Base-by-base conservation (phyloP, 805 yeast genomes). In the Schwanniomyces yamadae region DNA sequence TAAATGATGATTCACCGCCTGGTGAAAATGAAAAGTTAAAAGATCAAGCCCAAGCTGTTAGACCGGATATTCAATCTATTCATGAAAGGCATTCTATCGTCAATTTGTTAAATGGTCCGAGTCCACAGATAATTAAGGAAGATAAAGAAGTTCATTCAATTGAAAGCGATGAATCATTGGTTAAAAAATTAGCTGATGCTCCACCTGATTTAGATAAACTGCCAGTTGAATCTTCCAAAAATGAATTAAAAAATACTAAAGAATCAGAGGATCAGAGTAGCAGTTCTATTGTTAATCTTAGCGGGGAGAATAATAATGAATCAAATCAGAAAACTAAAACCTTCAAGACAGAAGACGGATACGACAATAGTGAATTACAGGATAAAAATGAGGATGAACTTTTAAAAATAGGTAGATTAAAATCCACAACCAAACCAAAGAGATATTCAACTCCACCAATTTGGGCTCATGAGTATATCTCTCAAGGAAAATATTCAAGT, bases 381-480 rank as follows among this genome's bases (percentile, higher is more conserved):
- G 50, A 30, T 48, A 46, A 18, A 38, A 59, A 39, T 50, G 60
- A 44, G 34, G 49, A 49, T 48, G 64, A 67, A 50, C 42, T 63
- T 23, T 33, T 41, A 20, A 55, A 45, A 45, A 40, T 60, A 28
- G 45, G 50, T 37, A 45, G 48, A 38, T 45, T 55, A 34, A 45
- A 49, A 21, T 36, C 41, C 13, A 41, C 49, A 6, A 38, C 46
- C 3, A 80, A 82, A 57, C 90, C 93, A 2, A 73, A 59, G 37
- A 63, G 84, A 46, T 84, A 84, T 56, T 59, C 59, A 10, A 67
- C 62, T 30, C 84, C 84, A 3, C 96, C 96, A 4, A 69, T 78
- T 4, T 89, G 95, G 95, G 95, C 96, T 0, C 82, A 73, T 44
- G 82, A 79, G 49, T 86, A 84, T 80, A 61, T 71, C 31, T 81